phyloP scores from a whole-genome alignment of 1,284 basidiomycete genomes.

The Cystodermella granulosa region DNA sequence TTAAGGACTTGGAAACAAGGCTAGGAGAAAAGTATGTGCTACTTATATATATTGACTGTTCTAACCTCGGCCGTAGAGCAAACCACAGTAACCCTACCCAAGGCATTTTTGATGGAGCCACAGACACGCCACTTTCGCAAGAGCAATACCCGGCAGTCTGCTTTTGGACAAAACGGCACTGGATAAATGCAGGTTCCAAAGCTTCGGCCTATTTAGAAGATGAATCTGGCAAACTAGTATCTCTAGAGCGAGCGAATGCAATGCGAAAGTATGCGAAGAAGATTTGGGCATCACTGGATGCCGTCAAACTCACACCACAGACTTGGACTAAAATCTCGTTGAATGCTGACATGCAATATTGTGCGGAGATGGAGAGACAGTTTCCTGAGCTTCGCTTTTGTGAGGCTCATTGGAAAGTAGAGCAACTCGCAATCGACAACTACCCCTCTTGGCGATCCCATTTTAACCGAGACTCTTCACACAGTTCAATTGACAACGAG shows the following conservation, averaged over 20 bases:
- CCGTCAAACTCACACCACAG: not conserved
- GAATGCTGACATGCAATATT: not conserved
- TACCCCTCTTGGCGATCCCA: slow-evolving; percentile 1
- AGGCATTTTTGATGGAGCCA: not conserved
- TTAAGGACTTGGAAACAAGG: not conserved
- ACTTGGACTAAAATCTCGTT: not conserved
- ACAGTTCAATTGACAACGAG: not conserved
- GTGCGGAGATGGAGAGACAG: not conserved
- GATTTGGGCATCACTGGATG: not conserved
- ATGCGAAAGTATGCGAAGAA: not conserved
- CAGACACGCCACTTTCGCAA: not conserved
- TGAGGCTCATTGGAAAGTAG: slow-evolving; percentile 2
- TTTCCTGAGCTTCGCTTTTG: not conserved
- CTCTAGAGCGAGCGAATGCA: not conserved
- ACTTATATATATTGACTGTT: too few species aligned
- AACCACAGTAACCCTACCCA: too few species aligned
- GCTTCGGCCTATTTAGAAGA: not conserved
- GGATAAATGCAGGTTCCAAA: not conserved
- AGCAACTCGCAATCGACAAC: slow-evolving; percentile 1
- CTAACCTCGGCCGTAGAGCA: too few species aligned
- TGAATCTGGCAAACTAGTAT: not conserved
- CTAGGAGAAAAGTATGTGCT: not conserved
- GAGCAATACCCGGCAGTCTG: not conserved
- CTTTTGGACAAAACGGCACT: not conserved
- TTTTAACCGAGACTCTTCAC: not conserved